Evolutionary conservation across 805 yeast species (phyloP).

Genomic region (Ogataea ramenticola): DNA sequence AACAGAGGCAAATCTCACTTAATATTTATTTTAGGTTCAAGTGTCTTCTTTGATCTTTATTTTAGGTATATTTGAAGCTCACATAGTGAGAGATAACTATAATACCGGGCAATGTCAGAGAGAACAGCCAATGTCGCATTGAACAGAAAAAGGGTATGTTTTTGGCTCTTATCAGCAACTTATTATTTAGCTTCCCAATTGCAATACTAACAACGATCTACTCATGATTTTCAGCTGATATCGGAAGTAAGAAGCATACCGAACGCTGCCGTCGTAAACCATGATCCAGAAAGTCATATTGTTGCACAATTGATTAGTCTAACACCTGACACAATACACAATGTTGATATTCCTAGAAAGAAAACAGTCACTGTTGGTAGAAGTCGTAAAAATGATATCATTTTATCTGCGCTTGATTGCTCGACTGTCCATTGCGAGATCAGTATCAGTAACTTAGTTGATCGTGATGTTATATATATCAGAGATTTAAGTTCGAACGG

Average conservation of each 20-base stretch:
- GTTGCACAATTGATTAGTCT: constrained; percentile 4
- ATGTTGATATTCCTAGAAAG: constrained; percentile 3
- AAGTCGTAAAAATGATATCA: constrained; percentile 52
- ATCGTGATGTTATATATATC: constrained; percentile 34
- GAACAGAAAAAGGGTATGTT: constrained; percentile 1
- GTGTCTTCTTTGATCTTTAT: too few species aligned
- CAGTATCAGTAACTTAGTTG: constrained; percentile 31
- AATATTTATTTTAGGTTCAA: not conserved
- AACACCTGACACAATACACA: constrained; percentile 1
- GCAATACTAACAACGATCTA: not conserved
- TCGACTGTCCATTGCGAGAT: constrained; percentile 61
- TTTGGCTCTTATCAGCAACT: too few species aligned
- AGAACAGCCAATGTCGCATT: not conserved
- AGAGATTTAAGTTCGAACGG: constrained; percentile 62
- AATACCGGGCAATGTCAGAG: not conserved
- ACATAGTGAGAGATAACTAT: not conserved
- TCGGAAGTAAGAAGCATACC: not conserved
- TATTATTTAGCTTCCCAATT: too few species aligned
- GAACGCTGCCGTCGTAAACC: not conserved
- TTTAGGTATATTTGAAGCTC: not conserved
- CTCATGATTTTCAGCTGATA: not conserved
- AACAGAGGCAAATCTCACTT: not conserved
- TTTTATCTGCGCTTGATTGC: constrained; percentile 39
- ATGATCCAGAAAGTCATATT: not conserved
- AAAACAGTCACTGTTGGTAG: constrained; percentile 34